Base-by-base conservation (phyloP, 768 basidiomycete genomes). In the Porphyrellus cyaneotinctus region DNA sequence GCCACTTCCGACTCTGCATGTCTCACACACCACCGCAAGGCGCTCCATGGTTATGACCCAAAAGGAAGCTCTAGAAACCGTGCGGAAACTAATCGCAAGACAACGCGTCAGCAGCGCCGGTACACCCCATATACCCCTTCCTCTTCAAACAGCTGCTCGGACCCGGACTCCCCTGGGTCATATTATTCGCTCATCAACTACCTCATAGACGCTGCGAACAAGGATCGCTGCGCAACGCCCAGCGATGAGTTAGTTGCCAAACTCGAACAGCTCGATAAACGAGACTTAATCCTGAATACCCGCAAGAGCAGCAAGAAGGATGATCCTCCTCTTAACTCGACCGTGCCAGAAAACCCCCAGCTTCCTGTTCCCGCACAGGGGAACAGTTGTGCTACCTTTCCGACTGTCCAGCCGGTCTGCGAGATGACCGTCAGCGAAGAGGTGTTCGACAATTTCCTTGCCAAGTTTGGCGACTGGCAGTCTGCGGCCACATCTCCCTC, bases 31-130 rank as follows among this genome's bases (percentile, higher is more conserved):
- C 49, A 42, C 9, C 23, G 31, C 13, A 42, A 15, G 3, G 11
- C 22, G 18, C 13, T 0, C n/a, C 49, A 49, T 54, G 61, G 55
- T 48, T 51, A 39, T 56, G 51, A 38, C 15, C 28, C 9, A 17
- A 57, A 48, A 23, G 15, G 45, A 15, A 24, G 18, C 15, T 28
- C 12, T n/a, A 6, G 15, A 3, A 42, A 14, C 41, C 7, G 6
- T 17, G 12, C 39, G 22, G 41, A 6, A 17, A n/a, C 41, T 10
- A 8, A 15, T 7, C 24, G 24, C 9, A 42, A 15, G 15, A 10
- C 41, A 28, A n/a, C 23, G 24, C 41, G 41, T 26, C 24, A 20
- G 24, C 24, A 11, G 24, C 14, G 15, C 37, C 37, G 37, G 11
- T 38, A 38, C 18, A 11, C 18, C 37, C 37, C 37, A 12, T 38